Evolutionary conservation across 2,329 filamentous ascomycete species (phyloP).

Genomic region (Capronia coronata): DNA sequence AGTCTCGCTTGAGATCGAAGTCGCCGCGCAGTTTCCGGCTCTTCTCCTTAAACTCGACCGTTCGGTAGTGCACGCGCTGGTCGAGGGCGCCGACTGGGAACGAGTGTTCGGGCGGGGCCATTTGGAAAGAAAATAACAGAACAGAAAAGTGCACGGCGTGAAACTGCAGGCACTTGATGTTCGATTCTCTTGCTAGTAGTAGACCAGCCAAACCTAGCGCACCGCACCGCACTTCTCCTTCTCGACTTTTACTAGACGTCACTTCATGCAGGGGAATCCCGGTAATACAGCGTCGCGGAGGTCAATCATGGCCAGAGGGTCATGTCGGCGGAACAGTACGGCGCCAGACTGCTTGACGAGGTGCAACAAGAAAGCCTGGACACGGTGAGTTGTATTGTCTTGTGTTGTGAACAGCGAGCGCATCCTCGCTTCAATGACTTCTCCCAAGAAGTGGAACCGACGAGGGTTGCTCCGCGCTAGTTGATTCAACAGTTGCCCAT

Average conservation of each 20-base stretch:
- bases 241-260: neutral
- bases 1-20: slow-evolving; percentile 47
- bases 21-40: slow-evolving; percentile 46
- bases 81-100: slow-evolving; percentile 50
- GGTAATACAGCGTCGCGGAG: neutral
- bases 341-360: slow-evolving; percentile 46
- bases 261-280: neutral
- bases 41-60: slow-evolving; percentile 43
- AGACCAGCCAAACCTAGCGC: neutral
- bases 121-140: too few relatives aligned
- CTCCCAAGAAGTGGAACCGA: neutral
- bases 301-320: slow-evolving; percentile 17
- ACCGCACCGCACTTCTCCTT: neutral
- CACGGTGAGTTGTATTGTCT: slow-evolving; percentile 43
- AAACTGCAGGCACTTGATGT: too few relatives aligned
- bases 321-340: slow-evolving; percentile 24
- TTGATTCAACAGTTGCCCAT: too few relatives aligned
- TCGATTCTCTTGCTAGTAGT: too few relatives aligned
- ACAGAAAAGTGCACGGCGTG: too few relatives aligned
- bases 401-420: too few relatives aligned
- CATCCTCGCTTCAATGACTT: neutral
- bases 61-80: slow-evolving; percentile 44
- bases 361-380: slow-evolving; percentile 46
- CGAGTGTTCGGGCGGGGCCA: slow-evolving; percentile 51
- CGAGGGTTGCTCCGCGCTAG: neutral